Percentiles rank a stretch among this genome's conserved stretches.
These are phyloP conservation scores for Aspergillus sp. DNA, from an alignment of 2,329 filamentous ascomycete species.

Conservation along the genomic window DNA sequence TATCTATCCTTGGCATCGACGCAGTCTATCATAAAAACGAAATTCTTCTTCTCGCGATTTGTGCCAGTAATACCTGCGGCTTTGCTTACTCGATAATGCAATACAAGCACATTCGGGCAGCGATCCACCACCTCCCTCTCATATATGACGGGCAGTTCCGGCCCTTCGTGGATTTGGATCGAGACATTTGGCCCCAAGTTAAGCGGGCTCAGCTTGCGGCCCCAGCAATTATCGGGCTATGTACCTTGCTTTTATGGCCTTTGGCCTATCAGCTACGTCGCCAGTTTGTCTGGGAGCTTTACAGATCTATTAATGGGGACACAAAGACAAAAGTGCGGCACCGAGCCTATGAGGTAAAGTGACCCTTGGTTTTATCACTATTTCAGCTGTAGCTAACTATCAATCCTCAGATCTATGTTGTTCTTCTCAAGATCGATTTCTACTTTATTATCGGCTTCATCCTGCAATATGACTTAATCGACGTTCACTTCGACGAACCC, in stretches of 20 bases:
- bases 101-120: slow-evolving; percentile 6
- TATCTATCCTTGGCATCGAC: slow-evolving; percentile 13
- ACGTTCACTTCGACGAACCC: slow-evolving; percentile 20
- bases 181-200: slow-evolving; percentile 13
- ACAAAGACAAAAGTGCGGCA: slow-evolving; percentile 9
- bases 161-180: slow-evolving; percentile 10
- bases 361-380: no score
- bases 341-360: slow-evolving; percentile 4
- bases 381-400: no score
- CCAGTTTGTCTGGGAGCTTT: slow-evolving; percentile 21
- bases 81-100: slow-evolving; percentile 17
- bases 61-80: slow-evolving; percentile 13
- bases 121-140: not conserved
- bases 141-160: not conserved
- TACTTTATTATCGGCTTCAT: slow-evolving; percentile 21
- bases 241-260: slow-evolving; percentile 8
- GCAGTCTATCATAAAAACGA: slow-evolving; percentile 20
- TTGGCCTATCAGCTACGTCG: slow-evolving; percentile 16
- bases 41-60: slow-evolving; percentile 19
- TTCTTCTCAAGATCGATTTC: slow-evolving; percentile 17
- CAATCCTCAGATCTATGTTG: slow-evolving; percentile 13
- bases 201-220: slow-evolving; percentile 11
- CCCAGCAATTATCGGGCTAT: slow-evolving; percentile 15
- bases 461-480: slow-evolving; percentile 19
- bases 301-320: slow-evolving; percentile 17